Base-by-base conservation (phyloP, 2,329 filamentous ascomycete species). In the Xylaria sp. region DNA sequence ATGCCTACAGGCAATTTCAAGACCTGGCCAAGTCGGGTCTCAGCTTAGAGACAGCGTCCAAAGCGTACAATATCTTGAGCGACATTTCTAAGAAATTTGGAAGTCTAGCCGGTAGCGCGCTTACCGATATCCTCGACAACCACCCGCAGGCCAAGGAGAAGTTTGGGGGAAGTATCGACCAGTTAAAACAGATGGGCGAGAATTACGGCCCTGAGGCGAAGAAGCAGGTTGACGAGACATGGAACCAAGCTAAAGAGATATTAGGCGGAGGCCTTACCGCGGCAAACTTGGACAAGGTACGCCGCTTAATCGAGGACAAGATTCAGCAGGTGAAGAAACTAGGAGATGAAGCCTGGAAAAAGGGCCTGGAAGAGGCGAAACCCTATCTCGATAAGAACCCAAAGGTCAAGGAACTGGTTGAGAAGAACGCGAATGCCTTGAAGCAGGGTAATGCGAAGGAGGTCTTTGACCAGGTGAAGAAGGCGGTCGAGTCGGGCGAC, bases 301-400 rank as follows among this genome's bases (percentile, higher is more conserved):
- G 86, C 70, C 86, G 88, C 72, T 77, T 94, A 48, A 82, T 93
- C 1, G 84, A 93, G 69, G 90, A 94, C 60, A 94, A 92, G 86
- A 84, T 86, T 1, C 82, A 92, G 76, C 84, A 91, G 78, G 76
- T 94, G 39, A 85, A 88, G 80, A 86, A 90, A 79, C 80, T 93
- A 1, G 91, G 90, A 25, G 90, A 94, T 50, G 85, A 93, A 79
- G 89, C 89, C 0, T 94, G 90, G 90, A 84, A 89, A 72, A 91
- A 92, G 82, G 90, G 88, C 0, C 77, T 92, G 56, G 89, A 94
- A 80, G 84, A 92, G 80, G 89, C 88, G 44, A 89, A 92, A 83
- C 91, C 91, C 0, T 87, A 89, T 68, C 85, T 94, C 0, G 91
- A 94, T 74, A 93, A 93, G 85, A 92, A 88, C 80, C 91, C 91